Evolutionary conservation across 352 stramenopile species (phyloP), one percentile per base, ranked within the genome.

Genomic region (Phytophthora pisi): DNA sequence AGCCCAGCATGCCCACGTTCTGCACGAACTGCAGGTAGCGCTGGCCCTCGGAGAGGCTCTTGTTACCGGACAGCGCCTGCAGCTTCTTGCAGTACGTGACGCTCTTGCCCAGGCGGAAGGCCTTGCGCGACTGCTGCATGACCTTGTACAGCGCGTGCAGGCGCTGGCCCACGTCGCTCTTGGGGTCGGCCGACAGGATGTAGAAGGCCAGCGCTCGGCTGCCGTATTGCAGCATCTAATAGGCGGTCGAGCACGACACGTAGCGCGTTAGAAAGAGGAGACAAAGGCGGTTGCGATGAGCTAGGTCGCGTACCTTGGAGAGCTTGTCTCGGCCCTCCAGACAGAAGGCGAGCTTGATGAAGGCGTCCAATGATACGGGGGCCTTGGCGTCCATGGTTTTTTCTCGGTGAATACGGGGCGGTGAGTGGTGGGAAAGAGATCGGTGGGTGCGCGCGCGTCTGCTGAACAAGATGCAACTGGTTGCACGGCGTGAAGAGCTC

Each of bases 261-360:
- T 13, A 62, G 11, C 23, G 3, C 26, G 40, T 72, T 81, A 62
- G 53, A 78, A 51, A 68, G 51, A 24, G 31, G 23, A 63, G 8
- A 24, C 3, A 0, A 4, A 30, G 15, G 3, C 38, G 38, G 20
- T 40, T 30, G 11, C 24, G 20, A 42, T 26, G n/a, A 0, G 9
- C 42, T n/a, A 3, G 4, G 4, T 11, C 1, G n/a, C 56, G n/a
- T n/a, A 95, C 78, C 77, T 96, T 96, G 70, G 86, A 91, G 69
- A 96, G 79, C 68, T 96, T 96, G 70, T 96, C 89, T 60, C 89
- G 82, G 28, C 89, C 89, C 54, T 96, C 89, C 23, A 96, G 75
- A 64, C 75, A 86, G 70, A 91, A 95, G 42, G 82, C 84, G 15
- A 95, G 74, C 59, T 90, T 78, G 13, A 86, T 72, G 56, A 78